A percentile compares a stretch with the other conserved stretches of the same genome.
Evolutionary conservation across 306 rosid species (phyloP).

Genomic region (Pyrus bretschneideri): DNA sequence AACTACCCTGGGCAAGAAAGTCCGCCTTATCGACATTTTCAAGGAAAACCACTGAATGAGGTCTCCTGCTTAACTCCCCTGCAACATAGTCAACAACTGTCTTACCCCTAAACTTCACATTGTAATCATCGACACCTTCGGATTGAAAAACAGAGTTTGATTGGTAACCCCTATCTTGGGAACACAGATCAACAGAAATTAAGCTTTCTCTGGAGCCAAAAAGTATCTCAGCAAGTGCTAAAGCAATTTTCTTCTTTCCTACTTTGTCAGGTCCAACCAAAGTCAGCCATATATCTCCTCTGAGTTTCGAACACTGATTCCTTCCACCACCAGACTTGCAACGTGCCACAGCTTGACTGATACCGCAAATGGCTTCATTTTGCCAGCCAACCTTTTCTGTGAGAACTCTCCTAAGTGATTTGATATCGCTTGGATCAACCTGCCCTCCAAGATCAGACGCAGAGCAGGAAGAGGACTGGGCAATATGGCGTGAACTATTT

Average conservation of each 20-base stretch:
- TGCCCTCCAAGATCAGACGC: constrained; percentile 33
- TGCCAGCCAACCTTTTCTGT: constrained; percentile 70
- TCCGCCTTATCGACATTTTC: constrained; percentile 75
- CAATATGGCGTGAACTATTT: constrained; percentile 24
- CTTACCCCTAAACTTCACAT: constrained; percentile 57
- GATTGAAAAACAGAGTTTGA: constrained; percentile 35
- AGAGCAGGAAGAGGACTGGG: constrained; percentile 37
- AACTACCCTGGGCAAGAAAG: constrained; percentile 49
- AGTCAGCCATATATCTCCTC: constrained; percentile 76
- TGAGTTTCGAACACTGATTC: constrained; percentile 29
- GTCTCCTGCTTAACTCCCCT: constrained; percentile 66
- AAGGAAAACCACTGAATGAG: constrained; percentile 58
- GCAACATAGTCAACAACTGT: constrained; percentile 62
- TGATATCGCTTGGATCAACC: constrained; percentile 52
- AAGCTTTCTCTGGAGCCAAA: constrained; percentile 48
- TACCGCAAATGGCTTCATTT: constrained; percentile 57
- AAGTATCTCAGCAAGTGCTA: constrained; percentile 60
- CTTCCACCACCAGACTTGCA: constrained; percentile 46
- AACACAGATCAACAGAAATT: constrained; percentile 57
- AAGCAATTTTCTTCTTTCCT: constrained; percentile 70
- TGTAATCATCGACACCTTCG: constrained; percentile 31
- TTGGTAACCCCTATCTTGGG: constrained; percentile 26
- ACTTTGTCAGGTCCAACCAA: constrained; percentile 75
- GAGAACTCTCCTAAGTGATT: constrained; percentile 46
- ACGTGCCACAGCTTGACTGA: constrained; percentile 42